Percentiles rank a stretch among this genome's conserved stretches.
Conservation (phyloP, 352 stramenopile species). For the Aphanomyces invadans region DNA sequence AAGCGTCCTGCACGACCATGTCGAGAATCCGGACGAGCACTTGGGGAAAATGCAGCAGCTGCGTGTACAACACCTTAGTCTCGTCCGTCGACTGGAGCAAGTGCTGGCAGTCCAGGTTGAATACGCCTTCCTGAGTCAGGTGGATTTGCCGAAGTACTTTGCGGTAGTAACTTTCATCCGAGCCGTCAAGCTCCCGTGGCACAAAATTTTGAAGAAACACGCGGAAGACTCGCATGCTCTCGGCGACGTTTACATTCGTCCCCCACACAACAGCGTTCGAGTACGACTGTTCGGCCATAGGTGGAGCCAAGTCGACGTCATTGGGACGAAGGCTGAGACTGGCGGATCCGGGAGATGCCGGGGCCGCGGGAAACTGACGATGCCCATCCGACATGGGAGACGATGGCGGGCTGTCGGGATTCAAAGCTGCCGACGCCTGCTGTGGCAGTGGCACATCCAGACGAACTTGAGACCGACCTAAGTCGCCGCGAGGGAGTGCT, state of each 20-base stretch:
- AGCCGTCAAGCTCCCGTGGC: slow-evolving; percentile 27
- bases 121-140: slow-evolving; percentile 71
- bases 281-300: slow-evolving; percentile 41
- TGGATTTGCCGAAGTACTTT: slow-evolving; percentile 65
- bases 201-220: slow-evolving; percentile 84
- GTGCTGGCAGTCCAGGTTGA: slow-evolving; percentile 90
- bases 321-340: not conserved
- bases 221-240: slow-evolving; percentile 87
- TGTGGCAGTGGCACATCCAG: slow-evolving; percentile 46
- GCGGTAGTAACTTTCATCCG: slow-evolving; percentile 64
- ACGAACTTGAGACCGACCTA: slow-evolving; percentile 67
- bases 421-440: slow-evolving; percentile 11
- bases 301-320: slow-evolving; percentile 4
- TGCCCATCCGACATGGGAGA: slow-evolving; percentile 30
- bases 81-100: slow-evolving; percentile 62
- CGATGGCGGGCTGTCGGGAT: slow-evolving; percentile 43
- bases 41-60: slow-evolving; percentile 94
- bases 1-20: slow-evolving; percentile 92
- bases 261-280: slow-evolving; percentile 88
- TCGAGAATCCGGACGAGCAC: slow-evolving; percentile 96
- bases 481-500: slow-evolving; percentile 63
- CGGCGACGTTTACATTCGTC: slow-evolving; percentile 89
- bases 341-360: slow-evolving; percentile 28
- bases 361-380: slow-evolving; percentile 22
- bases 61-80: slow-evolving; percentile 90